phyloP scores from a whole-genome alignment of 441 rosid species.

The Gossypium laxum region DNA sequence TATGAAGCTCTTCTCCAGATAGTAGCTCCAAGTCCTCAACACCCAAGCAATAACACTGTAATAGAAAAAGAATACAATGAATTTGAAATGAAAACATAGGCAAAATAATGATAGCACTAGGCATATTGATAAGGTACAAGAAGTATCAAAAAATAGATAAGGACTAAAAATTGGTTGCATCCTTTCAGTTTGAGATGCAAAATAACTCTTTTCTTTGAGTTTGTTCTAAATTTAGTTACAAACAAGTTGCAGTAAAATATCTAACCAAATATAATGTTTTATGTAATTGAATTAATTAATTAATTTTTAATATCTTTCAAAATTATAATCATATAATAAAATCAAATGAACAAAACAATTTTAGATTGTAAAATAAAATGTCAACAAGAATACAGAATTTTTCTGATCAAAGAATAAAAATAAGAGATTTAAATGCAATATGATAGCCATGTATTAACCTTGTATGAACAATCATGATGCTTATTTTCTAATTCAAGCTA shows the following conservation, averaged over 20 bases:
- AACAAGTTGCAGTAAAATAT: neutral
- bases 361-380: neutral
- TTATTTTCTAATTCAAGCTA: neutral
- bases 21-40: conserved; percentile 70
- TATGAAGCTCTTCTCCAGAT: conserved; percentile 87
- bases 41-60: conserved; percentile 76
- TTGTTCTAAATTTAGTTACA: neutral
- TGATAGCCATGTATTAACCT: neutral
- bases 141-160: neutral
- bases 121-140: neutral
- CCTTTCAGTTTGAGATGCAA: neutral
- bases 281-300: neutral
- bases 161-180: neutral
- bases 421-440: neutral
- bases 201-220: neutral
- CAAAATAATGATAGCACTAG: neutral
- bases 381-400: neutral
- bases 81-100: neutral
- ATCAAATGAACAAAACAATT: neutral
- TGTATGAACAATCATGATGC: neutral
- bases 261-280: neutral
- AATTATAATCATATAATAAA: neutral
- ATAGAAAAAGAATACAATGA: conserved; percentile 18
- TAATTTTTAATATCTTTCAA: neutral
- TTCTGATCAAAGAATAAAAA: neutral